phyloP scores from a whole-genome alignment of 495 filamentous ascomycete genomes.

The Mytilinidion resinicola region DNA sequence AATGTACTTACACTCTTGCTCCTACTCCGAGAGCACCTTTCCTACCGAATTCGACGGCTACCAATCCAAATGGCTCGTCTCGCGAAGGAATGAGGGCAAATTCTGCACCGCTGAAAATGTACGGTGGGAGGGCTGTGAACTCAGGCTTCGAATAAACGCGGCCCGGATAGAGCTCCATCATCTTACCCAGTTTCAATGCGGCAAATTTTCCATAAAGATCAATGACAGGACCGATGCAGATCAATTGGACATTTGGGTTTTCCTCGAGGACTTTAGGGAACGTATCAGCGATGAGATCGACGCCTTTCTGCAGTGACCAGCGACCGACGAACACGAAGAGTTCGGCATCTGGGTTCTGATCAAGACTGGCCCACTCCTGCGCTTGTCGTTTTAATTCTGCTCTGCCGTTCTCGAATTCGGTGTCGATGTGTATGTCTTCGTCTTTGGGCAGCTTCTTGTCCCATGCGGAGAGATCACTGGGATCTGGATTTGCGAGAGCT shows the following conservation, averaged over 20 bases:
- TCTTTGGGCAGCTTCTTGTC: constrained; percentile 48
- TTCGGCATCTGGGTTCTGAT: constrained; percentile 60
- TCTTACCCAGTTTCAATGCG: constrained; percentile 60
- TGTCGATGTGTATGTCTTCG: constrained; percentile 51
- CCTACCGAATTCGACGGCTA: constrained; percentile 73
- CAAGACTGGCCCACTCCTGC: constrained; percentile 69
- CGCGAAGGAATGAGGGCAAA: constrained; percentile 74
- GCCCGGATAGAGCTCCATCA: constrained; percentile 73
- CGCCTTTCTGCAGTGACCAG: constrained; percentile 74
- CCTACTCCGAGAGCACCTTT: constrained; percentile 74
- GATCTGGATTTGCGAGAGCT: constrained; percentile 68
- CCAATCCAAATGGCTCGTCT: constrained; percentile 76
- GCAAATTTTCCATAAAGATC: constrained; percentile 76
- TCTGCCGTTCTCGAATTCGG: constrained; percentile 50
- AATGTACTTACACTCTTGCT: constrained; percentile 53
- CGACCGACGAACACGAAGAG: constrained; percentile 73
- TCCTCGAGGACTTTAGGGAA: constrained; percentile 66
- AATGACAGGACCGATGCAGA: constrained; percentile 67
- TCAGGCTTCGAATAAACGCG: constrained; percentile 71
- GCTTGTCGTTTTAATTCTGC: constrained; percentile 58
- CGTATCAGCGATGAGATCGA: constrained; percentile 73
- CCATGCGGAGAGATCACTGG: constrained; percentile 66
- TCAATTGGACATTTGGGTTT: constrained; percentile 59
- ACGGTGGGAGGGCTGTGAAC: constrained; percentile 67
- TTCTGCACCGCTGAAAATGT: constrained; percentile 71